phyloP scores from a whole-genome alignment of 805 yeast genomes.

The Yamadazyma ubonensis region DNA sequence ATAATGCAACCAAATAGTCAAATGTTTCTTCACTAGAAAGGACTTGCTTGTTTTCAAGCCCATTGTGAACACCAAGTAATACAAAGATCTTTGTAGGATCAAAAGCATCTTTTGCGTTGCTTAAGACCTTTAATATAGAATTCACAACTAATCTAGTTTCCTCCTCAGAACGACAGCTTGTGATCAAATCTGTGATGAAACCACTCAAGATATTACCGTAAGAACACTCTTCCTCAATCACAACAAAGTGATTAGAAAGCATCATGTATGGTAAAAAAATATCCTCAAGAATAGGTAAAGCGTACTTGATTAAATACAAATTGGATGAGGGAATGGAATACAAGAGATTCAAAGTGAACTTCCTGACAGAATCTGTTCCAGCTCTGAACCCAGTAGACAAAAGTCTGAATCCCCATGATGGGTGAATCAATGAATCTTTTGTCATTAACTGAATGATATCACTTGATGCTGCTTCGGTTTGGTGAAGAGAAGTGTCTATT shows the following conservation, averaged over 20 bases:
- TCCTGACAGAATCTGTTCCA: conserved; percentile 73
- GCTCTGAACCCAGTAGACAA: conserved; percentile 75
- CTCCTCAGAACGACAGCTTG: conserved; percentile 22
- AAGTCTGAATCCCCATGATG: conserved; percentile 72
- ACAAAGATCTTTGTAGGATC: conserved; percentile 71
- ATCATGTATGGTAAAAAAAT: conserved; percentile 58
- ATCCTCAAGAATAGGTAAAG: conserved; percentile 44
- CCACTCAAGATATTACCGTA: conserved; percentile 53
- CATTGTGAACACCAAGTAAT: conserved; percentile 55
- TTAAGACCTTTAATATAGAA: conserved; percentile 45
- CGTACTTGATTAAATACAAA: conserved; percentile 35
- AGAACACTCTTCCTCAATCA: conserved; percentile 45
- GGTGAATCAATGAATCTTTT: conserved; percentile 51
- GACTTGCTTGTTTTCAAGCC: conserved; percentile 34
- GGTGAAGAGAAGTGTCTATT: conserved; percentile 82
- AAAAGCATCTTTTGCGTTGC: conserved; percentile 49
- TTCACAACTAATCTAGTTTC: conserved; percentile 25
- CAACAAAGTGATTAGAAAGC: conserved; percentile 61
- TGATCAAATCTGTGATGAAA: conserved; percentile 44
- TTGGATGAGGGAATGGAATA: conserved; percentile 49
- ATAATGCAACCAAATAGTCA: conserved; percentile 23
- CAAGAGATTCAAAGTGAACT: conserved; percentile 55
- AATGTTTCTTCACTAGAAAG: conserved; percentile 27
- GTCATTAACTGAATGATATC: conserved; percentile 60
- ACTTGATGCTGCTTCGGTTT: conserved; percentile 69